A percentile compares a stretch with the other conserved stretches of the same genome.
Evolutionary conservation across 352 stramenopile genomes (phyloP).

Genomic region (Phytophthora vignae): DNA sequence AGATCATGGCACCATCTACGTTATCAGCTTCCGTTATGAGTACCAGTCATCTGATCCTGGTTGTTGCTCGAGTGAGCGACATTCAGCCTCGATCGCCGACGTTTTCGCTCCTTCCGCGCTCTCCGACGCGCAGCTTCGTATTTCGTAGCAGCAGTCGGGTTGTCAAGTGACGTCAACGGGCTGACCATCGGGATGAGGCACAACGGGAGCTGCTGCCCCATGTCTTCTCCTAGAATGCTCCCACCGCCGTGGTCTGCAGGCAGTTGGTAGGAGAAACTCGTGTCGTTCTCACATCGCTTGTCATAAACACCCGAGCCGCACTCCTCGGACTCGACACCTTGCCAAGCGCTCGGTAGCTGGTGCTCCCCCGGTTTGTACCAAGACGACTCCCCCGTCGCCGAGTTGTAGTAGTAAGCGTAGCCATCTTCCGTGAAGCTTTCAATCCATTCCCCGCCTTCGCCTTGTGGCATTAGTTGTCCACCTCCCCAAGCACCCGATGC

Average conservation of each 20-base stretch:
- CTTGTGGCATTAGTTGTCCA: background rate
- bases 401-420: slow-evolving; percentile 78
- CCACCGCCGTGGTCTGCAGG: background rate
- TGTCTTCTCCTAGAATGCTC: slow-evolving; percentile 12
- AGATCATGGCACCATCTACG: background rate
- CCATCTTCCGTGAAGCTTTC: slow-evolving; percentile 61
- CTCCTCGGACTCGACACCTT: slow-evolving; percentile 4
- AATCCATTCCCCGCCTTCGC: slow-evolving; percentile 41
- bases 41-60: no score
- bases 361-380: slow-evolving; percentile 50
- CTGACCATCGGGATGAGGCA: slow-evolving; percentile 81
- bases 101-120: slow-evolving; percentile 39
- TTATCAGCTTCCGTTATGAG: no score
- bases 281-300: slow-evolving; percentile 17
- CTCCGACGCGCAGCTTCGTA: slow-evolving; percentile 52
- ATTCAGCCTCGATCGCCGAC: slow-evolving; percentile 17
- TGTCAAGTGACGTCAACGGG: slow-evolving; percentile 66
- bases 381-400: slow-evolving; percentile 53
- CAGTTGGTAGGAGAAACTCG: slow-evolving; percentile 5
- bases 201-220: slow-evolving; percentile 54
- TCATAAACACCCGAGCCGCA: background rate
- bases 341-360: background rate
- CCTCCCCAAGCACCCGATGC: background rate
- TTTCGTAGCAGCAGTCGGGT: slow-evolving; percentile 66
- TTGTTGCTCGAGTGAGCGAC: background rate